Base-by-base conservation (phyloP, 306 rosid species). In the Quercus rubra region DNA sequence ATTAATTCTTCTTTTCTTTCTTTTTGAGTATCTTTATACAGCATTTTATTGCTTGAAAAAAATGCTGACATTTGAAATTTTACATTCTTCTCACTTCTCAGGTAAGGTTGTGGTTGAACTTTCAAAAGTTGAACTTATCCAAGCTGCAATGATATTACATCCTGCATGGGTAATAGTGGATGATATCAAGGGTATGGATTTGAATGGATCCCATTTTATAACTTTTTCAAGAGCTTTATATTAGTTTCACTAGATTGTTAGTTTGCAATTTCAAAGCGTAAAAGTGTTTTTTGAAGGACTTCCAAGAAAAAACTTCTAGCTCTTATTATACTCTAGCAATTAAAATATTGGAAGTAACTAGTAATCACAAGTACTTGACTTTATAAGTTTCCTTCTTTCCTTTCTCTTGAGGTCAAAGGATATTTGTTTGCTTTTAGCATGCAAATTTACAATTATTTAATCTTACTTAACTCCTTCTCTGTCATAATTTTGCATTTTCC, bases 71-170 rank as follows among this genome's bases (percentile, higher is more conserved):
- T 51, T 31, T 59, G 43, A 18, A 14, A 14, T 67, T 2, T 38
- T 1, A 11, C 7, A 38, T 57, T 62, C 49, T 71, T 30, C 43
- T 38, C 43, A 38, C 8, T 35, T 6, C 52, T 61, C 86, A 92
- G 97, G 86, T 46, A 94, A 91, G 92, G 94, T 85, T 76, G 98
- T 85, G 73, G 87, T 83, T 88, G 92, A 86, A 68, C 96, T 92
- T 58, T 85, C 87, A 1, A 92, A 87, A 79, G 38, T 67, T 20
- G 31, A 75, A 74, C 77, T 75, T 41, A 85, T 92, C 68, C 83
- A 87, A 74, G 92, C 93, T 81, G 92, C 80, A 57, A 97, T 86
- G 72, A 67, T 92, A 55, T 77, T 89, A 20, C 97, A 92, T 83
- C 97, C 96, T 21, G 69, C 97, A 55, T 73, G 87, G 35, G 88